Base-by-base conservation (phyloP, 140 eudicot genomes). In the Anethum foeniculum region DNA sequence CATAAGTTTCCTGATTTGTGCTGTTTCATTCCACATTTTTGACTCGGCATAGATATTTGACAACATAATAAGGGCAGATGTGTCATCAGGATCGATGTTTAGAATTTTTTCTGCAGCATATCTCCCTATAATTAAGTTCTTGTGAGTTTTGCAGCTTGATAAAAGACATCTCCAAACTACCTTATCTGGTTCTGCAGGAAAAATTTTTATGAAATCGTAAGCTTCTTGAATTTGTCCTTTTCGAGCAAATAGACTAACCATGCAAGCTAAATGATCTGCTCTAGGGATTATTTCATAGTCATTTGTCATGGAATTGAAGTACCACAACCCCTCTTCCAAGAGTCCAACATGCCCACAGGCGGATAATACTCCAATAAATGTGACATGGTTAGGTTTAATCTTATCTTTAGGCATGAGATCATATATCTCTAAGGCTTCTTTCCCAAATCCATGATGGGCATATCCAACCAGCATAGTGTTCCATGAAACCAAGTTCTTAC, bases 91-190 rank as follows among this genome's bases (percentile, higher is more conserved):
- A 84, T 92, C 97, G 51, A 87, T 88, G 48, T 80, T 43, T n/a
- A 90, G 81, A 51, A 92, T 92, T 43, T 86, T 85, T 80, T 90
- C 91, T 81, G 90, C 97, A 76, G 93, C 93, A 76, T 74, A 81
- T 83, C 51, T 81, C 34, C 90, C 97, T 39, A 88, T 43, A 23
- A 78, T 81, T 34, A 90, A 71, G 77, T 92, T 91, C 60, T 82
- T 88, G 72, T 83, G 87, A 64, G 79, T 73, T 86, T 76, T 89
- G 77, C 97, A 90, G 0, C 96, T 91, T 5, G 96, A 92, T 79
- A 88, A 80, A 78, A 90, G 96, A 85, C 93, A 88, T 78, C 97
- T 85, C 97, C 97, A 92, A 69, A 90, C 96, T 44, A 90, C 97
- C 77, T 88, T 92, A 85, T 84, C 88, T 1, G 89, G 86, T 79